Evolutionary conservation across 2,329 filamentous ascomycete species (phyloP).

Genomic region (Aureobasidium lini): DNA sequence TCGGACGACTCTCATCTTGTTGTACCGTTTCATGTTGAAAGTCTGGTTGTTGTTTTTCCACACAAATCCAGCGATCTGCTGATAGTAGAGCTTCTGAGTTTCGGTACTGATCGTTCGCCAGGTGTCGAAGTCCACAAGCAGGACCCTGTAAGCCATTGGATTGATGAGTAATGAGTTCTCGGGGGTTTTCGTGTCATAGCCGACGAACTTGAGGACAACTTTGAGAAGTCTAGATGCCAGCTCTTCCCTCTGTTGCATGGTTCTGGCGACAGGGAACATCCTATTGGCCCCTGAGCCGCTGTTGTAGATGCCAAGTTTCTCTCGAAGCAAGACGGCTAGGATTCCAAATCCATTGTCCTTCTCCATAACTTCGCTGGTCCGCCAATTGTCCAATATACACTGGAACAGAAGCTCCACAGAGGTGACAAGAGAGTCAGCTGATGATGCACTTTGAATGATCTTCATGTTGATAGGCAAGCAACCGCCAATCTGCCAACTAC

Average conservation of each 20-base stretch:
- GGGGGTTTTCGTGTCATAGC: slow-evolving; percentile 72
- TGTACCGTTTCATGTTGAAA: slow-evolving; percentile 81
- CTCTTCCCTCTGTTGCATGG: slow-evolving; percentile 40
- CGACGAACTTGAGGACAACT: slow-evolving; percentile 76
- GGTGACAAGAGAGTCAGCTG: slow-evolving; percentile 62
- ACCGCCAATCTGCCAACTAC: slow-evolving; percentile 86
- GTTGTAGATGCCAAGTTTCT: slow-evolving; percentile 57
- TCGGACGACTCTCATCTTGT: slow-evolving; percentile 90
- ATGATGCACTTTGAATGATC: slow-evolving; percentile 68
- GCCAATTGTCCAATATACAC: slow-evolving; percentile 84
- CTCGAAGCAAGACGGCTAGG: slow-evolving; percentile 71
- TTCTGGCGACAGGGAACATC: slow-evolving; percentile 21
- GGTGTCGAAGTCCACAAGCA: slow-evolving; percentile 86
- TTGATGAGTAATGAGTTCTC: slow-evolving; percentile 92
- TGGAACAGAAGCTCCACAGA: slow-evolving; percentile 79
- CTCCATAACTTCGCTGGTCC: slow-evolving; percentile 98
- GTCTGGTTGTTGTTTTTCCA: slow-evolving; percentile 85
- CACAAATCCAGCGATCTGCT: slow-evolving; percentile 82
- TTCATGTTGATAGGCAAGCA: slow-evolving; percentile 81
- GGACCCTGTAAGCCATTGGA: slow-evolving; percentile 82
- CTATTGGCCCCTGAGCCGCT: neutral
- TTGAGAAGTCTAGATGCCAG: slow-evolving; percentile 59
- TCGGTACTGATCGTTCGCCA: slow-evolving; percentile 74
- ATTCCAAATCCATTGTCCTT: slow-evolving; percentile 90
- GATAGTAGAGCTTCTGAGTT: slow-evolving; percentile 85